Conservation (phyloP, 306 rosid species). For the Amphicarpaea edgeworthii region DNA sequence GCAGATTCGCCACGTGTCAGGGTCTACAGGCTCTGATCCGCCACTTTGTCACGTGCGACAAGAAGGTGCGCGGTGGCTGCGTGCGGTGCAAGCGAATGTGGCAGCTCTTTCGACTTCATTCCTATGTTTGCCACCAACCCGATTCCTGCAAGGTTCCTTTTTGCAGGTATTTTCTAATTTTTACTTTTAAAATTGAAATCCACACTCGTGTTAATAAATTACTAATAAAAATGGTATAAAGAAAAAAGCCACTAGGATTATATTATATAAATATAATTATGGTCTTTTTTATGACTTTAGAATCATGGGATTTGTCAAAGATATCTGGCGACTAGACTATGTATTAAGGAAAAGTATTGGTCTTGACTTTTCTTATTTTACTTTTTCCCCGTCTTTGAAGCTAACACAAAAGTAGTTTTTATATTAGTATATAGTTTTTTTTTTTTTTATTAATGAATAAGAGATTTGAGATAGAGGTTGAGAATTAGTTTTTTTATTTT, state of each 20-base stretch:
- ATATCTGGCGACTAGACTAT: not conserved
- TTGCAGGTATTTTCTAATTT: constrained; percentile 61
- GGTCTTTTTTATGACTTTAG: constrained; percentile 5
- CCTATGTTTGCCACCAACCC: constrained; percentile 69
- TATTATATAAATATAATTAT: not conserved
- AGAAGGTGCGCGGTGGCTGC: constrained; percentile 69
- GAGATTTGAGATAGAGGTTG: not conserved
- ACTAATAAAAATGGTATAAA: not conserved
- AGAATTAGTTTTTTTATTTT: not conserved
- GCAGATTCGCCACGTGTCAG: constrained; percentile 71
- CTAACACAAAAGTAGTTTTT: not conserved
- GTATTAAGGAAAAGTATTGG: not conserved
- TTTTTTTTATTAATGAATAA: not conserved
- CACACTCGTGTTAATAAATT: not conserved
- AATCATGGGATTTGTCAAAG: not conserved
- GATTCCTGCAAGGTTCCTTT: constrained; percentile 94
- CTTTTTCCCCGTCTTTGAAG: not conserved
- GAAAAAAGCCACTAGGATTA: not conserved
- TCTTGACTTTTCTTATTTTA: constrained; percentile 11
- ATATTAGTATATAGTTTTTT: too few species aligned
- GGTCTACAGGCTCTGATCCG: constrained; percentile 75
- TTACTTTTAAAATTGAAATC: not conserved
- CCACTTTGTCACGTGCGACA: constrained; percentile 77
- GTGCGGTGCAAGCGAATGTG: constrained; percentile 89
- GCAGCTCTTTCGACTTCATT: constrained; percentile 88